Conservation (phyloP, 2,329 filamentous ascomycete genomes). For the Fusarium xylarioides region DNA sequence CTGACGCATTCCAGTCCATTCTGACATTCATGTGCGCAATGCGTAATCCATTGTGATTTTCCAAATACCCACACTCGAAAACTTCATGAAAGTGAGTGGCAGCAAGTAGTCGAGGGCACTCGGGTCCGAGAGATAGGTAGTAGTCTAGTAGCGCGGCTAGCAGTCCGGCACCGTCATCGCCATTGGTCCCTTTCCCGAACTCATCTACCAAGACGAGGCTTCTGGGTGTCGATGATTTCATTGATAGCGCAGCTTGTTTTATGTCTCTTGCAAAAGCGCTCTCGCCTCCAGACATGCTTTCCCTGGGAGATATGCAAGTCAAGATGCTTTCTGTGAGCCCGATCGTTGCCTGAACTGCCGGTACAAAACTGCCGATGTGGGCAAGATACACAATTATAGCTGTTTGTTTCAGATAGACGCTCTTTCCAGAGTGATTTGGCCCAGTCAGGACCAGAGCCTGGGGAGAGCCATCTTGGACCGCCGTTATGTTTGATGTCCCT, state of each 20-base stretch:
- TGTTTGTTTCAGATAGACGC: constrained; percentile 92
- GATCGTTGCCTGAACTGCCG: constrained; percentile 77
- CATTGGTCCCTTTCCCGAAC: constrained; percentile 75
- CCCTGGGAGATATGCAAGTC: constrained; percentile 81
- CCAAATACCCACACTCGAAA: constrained; percentile 70
- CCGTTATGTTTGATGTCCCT: constrained; percentile 49
- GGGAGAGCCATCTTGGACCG: constrained; percentile 2
- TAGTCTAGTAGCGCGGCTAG: constrained; percentile 66
- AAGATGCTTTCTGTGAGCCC: constrained; percentile 94
- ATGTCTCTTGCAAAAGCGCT: constrained; percentile 80
- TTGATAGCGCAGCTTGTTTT: constrained; percentile 82
- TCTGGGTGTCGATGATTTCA: constrained; percentile 76
- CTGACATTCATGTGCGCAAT: constrained; percentile 79
- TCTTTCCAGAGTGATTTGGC: constrained; percentile 97
- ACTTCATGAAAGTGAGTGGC: constrained; percentile 77
- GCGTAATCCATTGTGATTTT: constrained; percentile 57
- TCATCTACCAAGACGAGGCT: constrained; percentile 94
- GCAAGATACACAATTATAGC: constrained; percentile 92
- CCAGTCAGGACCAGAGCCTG: constrained; percentile 86
- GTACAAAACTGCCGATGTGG: constrained; percentile 92
- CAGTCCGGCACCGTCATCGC: constrained; percentile 66
- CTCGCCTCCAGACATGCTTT: constrained; percentile 66
- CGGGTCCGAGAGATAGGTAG: constrained; percentile 57
- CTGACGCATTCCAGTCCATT: constrained; percentile 61
- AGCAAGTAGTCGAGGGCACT: constrained; percentile 65